Evolutionary conservation across 352 stramenopile species (phyloP).

Genomic region (Pythium brassicae): DNA sequence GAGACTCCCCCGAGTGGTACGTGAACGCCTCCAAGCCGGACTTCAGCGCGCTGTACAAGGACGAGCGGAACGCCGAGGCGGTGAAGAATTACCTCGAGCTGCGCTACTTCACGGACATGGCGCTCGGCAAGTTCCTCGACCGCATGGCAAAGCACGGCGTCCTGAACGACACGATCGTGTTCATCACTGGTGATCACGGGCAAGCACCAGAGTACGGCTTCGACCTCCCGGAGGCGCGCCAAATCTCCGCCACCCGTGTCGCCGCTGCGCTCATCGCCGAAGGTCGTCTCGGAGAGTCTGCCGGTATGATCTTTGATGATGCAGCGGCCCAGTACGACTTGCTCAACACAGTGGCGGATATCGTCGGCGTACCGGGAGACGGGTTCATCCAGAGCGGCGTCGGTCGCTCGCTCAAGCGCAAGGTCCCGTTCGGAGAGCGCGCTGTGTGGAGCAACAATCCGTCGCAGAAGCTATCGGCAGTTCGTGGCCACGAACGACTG

Average conservation of each 20-base stretch:
- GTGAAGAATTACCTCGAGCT: constrained; percentile 38
- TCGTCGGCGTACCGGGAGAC: constrained; percentile 25
- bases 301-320: constrained; percentile 24
- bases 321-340: constrained; percentile 35
- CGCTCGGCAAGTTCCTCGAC: constrained; percentile 49
- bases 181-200: constrained; percentile 51
- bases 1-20: constrained; percentile 35
- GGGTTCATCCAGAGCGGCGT: constrained; percentile 36
- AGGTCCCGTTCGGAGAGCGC: constrained; percentile 24
- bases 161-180: constrained; percentile 49
- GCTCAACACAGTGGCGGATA: constrained; percentile 36
- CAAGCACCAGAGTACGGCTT: constrained; percentile 34
- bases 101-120: constrained; percentile 44
- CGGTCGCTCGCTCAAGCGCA: constrained; percentile 36
- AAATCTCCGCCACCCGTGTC: constrained; percentile 27
- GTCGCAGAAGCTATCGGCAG: constrained; percentile 30
- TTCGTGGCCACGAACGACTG: constrained; percentile 31
- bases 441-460: constrained; percentile 59
- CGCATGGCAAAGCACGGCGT: constrained; percentile 33
- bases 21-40: constrained; percentile 19
- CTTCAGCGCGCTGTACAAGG: constrained; percentile 27
- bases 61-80: constrained; percentile 10
- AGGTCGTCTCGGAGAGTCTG: constrained; percentile 22
- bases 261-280: constrained; percentile 30
- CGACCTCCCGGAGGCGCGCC: constrained; percentile 20